Conservation (phyloP, 257 asterid genomes). For the Fraxinus cuspidata region DNA sequence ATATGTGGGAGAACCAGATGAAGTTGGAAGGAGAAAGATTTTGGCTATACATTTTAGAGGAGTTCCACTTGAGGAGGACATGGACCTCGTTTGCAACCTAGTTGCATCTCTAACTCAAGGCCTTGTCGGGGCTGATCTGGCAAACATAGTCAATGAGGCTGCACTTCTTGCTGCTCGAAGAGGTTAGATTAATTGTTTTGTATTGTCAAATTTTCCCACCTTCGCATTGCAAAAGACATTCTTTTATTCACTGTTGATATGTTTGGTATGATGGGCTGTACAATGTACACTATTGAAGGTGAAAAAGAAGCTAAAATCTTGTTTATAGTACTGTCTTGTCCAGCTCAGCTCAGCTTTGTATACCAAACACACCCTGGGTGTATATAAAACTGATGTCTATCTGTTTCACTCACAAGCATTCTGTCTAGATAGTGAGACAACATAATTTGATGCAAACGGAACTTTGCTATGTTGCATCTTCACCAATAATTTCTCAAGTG, state of each 20-base stretch:
- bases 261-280: not conserved
- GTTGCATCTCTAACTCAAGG: conserved; percentile 94
- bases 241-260: not conserved
- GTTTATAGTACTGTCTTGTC: not conserved
- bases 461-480: not conserved
- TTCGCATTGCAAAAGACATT: not conserved
- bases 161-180: conserved; percentile 96
- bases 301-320: too few species aligned
- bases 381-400: too few species aligned
- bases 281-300: too few species aligned
- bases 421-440: not conserved
- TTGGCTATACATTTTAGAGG: conserved; percentile 84
- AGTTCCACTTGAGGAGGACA: conserved; percentile 87
- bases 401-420: not conserved
- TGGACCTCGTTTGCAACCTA: conserved; percentile 65
- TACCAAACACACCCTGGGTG: not conserved
- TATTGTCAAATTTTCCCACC: not conserved
- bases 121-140: conserved; percentile 93
- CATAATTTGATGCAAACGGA: not conserved
- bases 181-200: conserved; percentile 48
- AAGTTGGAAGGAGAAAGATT: conserved; percentile 87
- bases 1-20: conserved; percentile 89
- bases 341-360: too few species aligned
- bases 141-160: conserved; percentile 89
- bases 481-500: not conserved